Evolutionary conservation across 345 rosid genomes (phyloP), one percentile per base, ranked within the genome.

Genomic region (Eutrema yunnanense): DNA sequence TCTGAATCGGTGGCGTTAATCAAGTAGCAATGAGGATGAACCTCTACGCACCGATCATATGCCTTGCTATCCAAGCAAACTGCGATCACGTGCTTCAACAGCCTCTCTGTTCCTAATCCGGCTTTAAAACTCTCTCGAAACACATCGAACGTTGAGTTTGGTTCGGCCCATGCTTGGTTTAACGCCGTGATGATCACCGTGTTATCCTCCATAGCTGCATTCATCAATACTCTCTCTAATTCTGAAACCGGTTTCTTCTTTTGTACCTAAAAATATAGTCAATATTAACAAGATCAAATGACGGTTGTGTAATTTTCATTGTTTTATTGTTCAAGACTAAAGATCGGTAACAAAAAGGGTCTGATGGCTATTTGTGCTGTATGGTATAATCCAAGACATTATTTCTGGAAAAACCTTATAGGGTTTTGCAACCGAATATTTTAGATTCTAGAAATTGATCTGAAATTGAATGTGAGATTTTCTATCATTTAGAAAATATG

Each of bases 81-180:
- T 1, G 86, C 83, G 19, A 90, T 82, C 62, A 90, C 73, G 61
- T 90, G 84, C 26, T 80, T 78, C 50, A 90, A 30, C 14, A 85
- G 83, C 32, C 67, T 62, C 6, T 54, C 19, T 0, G 92, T 90
- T 41, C 79, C 73, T 14, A 82, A 55, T 3, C 96, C 92, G 0
- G 69, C 61, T 16, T 53, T 22, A 67, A 86, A 88, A 72, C 94
- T 82, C 76, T 83, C 81, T 54, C 85, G 42, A 75, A 90, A 88
- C 41, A 90, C 52, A 36, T 86, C 94, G 47, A 88, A 49, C 6
- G 86, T 63, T 3, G 96, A 85, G 32, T 67, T 73, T 14, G 87
- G 84, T 63, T 81, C 73, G 5, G 87, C 83, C 96, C 96, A 90
- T 53, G 92, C 94, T 49, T 81, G 72, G 63, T 86, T 90, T 65